Base-by-base conservation (phyloP, 495 filamentous ascomycete genomes). In the Penicillium bialowiezense region DNA sequence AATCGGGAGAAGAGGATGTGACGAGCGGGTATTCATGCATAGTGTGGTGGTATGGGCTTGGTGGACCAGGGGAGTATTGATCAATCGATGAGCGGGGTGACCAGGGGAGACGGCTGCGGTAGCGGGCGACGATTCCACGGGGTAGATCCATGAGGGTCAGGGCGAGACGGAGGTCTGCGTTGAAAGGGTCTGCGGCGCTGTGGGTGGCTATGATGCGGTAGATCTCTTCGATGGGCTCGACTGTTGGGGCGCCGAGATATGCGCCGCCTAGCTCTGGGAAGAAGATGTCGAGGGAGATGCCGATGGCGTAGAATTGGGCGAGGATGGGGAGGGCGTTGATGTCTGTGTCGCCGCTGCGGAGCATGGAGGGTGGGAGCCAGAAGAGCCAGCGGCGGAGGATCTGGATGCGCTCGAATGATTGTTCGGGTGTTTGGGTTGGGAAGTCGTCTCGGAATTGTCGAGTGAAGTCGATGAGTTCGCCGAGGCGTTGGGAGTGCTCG, bases 311-410 rank as follows among this genome's bases (percentile, higher is more conserved):
- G 68, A 96, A 92, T 60, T 97, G 87, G 7, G 91, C 87, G 31
- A 98, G 81, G 26, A 95, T 79, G 29, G 72, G 59, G 19, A 80
- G 64, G 0, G 71, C 73, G 13, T 50, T 63, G 14, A 65, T 54
- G 43, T 75, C 71, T 7, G 67, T 59, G 7, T 74, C 72, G 3
- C 69, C 67, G 10, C 68, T 68, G 29, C 71, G 71, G 17, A 97
- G 74, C 65, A 97, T 74, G 15, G 86, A 82, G 26, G 81, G 83
- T 3, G 95, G 95, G 37, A 96, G 78, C 89, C 91, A 98, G 72
- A 97, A 95, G 17, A 97, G 80, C 91, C 95, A 97, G 48, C 85
- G 82, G 35, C 91, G 85, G 14, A 98, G 78, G 6, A 87, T 80
- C 51, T 91, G 88, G 20, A 97, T 80, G 52, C 90, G 84, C 61